These are phyloP conservation scores for Mycena galopus DNA, from an alignment of 768 basidiomycete genomes.

Conservation along the genomic window DNA sequence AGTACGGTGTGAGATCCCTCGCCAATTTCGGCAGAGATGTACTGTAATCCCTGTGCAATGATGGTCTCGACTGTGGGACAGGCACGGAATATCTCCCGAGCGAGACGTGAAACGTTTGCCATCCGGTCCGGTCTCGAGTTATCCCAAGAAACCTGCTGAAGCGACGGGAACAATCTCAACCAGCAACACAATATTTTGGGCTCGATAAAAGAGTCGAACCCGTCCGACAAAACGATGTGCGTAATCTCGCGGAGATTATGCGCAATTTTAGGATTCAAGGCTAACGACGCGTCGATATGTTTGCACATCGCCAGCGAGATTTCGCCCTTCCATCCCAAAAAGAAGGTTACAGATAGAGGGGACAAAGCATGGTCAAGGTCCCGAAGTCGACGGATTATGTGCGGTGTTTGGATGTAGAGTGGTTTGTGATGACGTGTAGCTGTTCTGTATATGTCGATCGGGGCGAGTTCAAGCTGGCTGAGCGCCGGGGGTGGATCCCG, in stretches of 20 bases:
- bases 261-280: neutral
- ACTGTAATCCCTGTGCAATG: neutral
- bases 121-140: too few species aligned
- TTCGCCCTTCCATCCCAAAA: neutral
- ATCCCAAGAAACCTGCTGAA: constrained; percentile 2
- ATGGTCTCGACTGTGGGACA: constrained; percentile 10
- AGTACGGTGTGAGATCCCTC: neutral
- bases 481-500: constrained; percentile 12
- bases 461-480: neutral
- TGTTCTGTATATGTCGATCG: neutral
- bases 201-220: neutral
- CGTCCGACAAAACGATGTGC: constrained; percentile 14
- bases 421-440: neutral
- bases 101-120: neutral
- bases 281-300: constrained; percentile 11
- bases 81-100: constrained; percentile 14
- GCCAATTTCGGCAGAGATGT: neutral
- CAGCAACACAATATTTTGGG: neutral
- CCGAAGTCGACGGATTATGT: constrained; percentile 10
- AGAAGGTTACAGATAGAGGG: constrained; percentile 5
- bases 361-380: neutral
- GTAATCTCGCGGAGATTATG: constrained; percentile 8
- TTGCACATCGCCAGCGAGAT: neutral
- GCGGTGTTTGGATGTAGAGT: neutral
- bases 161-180: constrained; percentile 17